Base-by-base conservation (phyloP, 371 early-diverging fungal genomes). In the Vairimorpha ceranae region DNA sequence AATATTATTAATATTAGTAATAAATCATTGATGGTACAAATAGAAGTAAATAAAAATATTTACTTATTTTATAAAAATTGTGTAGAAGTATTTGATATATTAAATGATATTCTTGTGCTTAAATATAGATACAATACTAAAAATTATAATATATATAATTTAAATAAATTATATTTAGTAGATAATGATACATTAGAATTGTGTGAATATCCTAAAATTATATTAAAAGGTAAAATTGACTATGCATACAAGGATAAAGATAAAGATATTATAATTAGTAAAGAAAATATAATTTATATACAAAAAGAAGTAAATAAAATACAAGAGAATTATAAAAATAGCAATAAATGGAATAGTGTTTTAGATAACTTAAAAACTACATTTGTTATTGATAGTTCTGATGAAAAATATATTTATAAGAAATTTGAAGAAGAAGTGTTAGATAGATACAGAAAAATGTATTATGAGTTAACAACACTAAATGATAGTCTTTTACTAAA, bases 401-500 rank as follows among this genome's bases (percentile, higher is more conserved):
- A 32, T 58, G 33, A 45, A 43, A 58, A 70, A 38, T 32, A 58
- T 12, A 38, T 70, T 33, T 7, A 45, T 60, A 61, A 70, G 10
- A 52, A 70, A 10, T 70, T 59, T 70, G 70, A 59, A 27, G 27
- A 36, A 19, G 54, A 58, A 60, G 43, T 70, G 17, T 32, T 70
- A 14, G 70, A 70, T 48, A 60, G 21, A 32, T 70, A 70, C n/a
- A 56, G 70, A 60, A 59, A 29, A 60, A 29, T 70, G 10, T 70
- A 70, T 46, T 70, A 52, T 46, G 70, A 70, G 36, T 38, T 70
- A 41, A 14, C n/a, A 32, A 70, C 61, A 0, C 32, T 54, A 21
- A 70, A 70, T 33, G 71, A 70, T 15, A 51, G 51, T 46, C 35
- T 70, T n/a, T 23, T n/a, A 27, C 29, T 52, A 35, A 70, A 70